phyloP scores from a whole-genome alignment of 345 rosid genomes.

The Noccaea caerulescens region DNA sequence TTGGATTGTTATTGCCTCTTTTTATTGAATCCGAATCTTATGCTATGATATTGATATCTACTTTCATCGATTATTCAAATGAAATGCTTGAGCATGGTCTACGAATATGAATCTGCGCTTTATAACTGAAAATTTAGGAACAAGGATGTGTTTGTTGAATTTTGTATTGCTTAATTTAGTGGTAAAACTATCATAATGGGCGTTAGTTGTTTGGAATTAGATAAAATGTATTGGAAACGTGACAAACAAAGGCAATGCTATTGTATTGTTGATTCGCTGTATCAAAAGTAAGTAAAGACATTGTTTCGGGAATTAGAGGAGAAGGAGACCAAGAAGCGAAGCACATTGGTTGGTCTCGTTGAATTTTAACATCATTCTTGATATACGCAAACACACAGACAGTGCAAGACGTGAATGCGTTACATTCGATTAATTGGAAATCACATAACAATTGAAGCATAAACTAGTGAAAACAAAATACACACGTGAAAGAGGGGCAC shows the following conservation, averaged over 20 bases:
- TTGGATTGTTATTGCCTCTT: slow-evolving; percentile 43
- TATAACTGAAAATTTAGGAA: background rate
- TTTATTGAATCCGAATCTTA: background rate
- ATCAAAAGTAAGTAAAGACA: background rate
- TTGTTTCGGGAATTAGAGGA: background rate
- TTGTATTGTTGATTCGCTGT: too few species aligned
- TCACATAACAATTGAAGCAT: slow-evolving; percentile 8
- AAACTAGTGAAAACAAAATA: background rate
- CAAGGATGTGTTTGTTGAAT: background rate
- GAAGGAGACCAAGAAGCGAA: background rate
- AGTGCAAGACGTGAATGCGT: background rate
- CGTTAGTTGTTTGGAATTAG: too few species aligned
- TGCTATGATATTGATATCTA: background rate
- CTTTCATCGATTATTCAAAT: background rate
- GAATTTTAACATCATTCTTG: too few species aligned
- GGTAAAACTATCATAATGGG: background rate
- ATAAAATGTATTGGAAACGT: too few species aligned
- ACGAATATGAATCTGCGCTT: background rate
- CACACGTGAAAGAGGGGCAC: background rate
- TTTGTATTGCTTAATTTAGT: background rate
- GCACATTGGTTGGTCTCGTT: background rate
- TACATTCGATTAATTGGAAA: background rate
- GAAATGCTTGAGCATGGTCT: background rate
- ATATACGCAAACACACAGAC: background rate
- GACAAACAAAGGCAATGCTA: too few species aligned